These are phyloP conservation scores for Halophytophthora polymorphica DNA, from an alignment of 352 stramenopile genomes.

Conservation along the genomic window DNA sequence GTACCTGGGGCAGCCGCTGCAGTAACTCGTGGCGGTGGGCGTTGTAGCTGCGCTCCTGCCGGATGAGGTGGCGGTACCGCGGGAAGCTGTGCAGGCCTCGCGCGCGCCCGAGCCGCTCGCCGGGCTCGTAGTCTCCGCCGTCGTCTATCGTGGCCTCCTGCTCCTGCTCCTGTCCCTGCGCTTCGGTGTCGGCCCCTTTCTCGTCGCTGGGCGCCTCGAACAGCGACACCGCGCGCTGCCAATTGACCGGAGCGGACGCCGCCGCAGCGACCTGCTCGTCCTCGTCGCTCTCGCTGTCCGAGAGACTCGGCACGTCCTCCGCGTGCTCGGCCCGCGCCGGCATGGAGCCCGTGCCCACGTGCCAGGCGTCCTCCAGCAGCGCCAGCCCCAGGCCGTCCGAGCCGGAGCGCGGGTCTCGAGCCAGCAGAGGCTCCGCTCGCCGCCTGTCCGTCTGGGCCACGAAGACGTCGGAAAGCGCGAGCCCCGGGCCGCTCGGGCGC, in stretches of 20 bases:
- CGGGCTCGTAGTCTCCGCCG: slow-evolving; percentile 28
- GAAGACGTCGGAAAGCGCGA: slow-evolving; percentile 25
- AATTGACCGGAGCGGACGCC: slow-evolving; percentile 8
- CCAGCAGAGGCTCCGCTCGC: slow-evolving; percentile 15
- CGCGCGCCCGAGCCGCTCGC: slow-evolving; percentile 33
- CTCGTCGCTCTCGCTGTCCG: slow-evolving; percentile 77
- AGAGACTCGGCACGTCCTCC: slow-evolving; percentile 53
- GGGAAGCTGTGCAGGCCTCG: slow-evolving; percentile 44
- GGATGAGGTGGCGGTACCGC: slow-evolving; percentile 54
- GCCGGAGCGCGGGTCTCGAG: neutral
- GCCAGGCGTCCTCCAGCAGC: slow-evolving; percentile 47
- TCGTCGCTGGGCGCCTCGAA: slow-evolving; percentile 23
- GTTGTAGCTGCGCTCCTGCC: slow-evolving; percentile 61
- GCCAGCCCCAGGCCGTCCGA: neutral
- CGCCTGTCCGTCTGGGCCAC: slow-evolving; percentile 15
- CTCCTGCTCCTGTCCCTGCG: slow-evolving; percentile 16
- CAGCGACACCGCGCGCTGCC: slow-evolving; percentile 15
- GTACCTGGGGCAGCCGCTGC: slow-evolving; percentile 54
- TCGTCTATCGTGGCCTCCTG: neutral
- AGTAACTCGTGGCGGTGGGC: slow-evolving; percentile 40
- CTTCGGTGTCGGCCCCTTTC: slow-evolving; percentile 30
- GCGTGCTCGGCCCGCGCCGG: slow-evolving; percentile 28
- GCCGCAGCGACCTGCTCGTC: slow-evolving; percentile 13
- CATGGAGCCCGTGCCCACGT: slow-evolving; percentile 24
- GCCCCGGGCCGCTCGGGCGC: slow-evolving; percentile 10